Evolutionary conservation across 208 protist genomes (phyloP).

Genomic region (Acanthamoeba royreba): DNA sequence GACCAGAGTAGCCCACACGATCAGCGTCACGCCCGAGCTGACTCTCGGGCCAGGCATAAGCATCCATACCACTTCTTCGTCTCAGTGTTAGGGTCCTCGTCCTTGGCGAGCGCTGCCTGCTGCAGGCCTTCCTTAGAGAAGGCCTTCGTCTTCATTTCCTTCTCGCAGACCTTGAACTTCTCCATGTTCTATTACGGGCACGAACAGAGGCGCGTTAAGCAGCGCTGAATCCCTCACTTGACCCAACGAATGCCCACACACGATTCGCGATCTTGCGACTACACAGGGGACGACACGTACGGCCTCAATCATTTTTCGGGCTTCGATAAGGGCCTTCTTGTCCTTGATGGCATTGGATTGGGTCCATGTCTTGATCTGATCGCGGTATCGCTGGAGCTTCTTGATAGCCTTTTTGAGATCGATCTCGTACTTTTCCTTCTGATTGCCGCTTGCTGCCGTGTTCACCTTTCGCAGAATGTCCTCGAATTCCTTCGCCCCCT

Average conservation of each 20-base stretch:
- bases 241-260: too few relatives aligned
- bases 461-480: conserved; percentile 91
- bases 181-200: conserved; percentile 87
- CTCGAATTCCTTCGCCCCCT: conserved; percentile 91
- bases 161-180: conserved; percentile 89
- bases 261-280: too few relatives aligned
- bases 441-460: conserved; percentile 78
- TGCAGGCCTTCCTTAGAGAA: conserved; percentile 85
- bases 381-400: conserved; percentile 95
- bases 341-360: conserved; percentile 91
- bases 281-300: too few relatives aligned
- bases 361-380: conserved; percentile 92
- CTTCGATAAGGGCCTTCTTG: conserved; percentile 86
- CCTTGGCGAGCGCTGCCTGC: conserved; percentile 12
- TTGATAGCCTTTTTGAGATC: conserved; percentile 96
- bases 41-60: background rate
- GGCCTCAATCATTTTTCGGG: conserved; percentile 90
- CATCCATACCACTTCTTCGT: conserved; percentile 1
- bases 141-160: conserved; percentile 88
- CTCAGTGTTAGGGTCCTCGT: conserved; percentile 34
- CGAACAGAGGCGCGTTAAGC: background rate
- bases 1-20: too few relatives aligned
- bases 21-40: too few relatives aligned
- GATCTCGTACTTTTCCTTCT: conserved; percentile 92
- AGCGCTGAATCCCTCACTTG: too few relatives aligned